Evolutionary conservation across 257 asterid species (phyloP).

Genomic region (Solanum medicagineum): DNA sequence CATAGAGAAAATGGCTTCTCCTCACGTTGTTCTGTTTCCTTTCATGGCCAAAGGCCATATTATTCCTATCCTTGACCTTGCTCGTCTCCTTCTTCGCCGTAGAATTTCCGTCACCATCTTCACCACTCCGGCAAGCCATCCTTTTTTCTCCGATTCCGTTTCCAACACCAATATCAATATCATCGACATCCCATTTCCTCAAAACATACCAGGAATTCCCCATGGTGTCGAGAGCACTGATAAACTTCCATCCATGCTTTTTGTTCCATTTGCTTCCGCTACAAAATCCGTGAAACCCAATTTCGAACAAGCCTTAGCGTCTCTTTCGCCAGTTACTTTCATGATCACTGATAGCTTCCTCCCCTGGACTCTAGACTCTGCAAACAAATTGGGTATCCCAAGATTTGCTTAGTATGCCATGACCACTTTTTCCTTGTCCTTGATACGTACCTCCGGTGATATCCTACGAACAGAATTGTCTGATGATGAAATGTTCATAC

Average conservation of each 20-base stretch:
- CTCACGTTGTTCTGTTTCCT: not conserved
- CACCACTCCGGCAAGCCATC: not conserved
- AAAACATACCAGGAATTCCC: not conserved
- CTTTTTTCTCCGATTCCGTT: not conserved
- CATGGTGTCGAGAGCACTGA: not conserved
- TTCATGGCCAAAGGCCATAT: not conserved
- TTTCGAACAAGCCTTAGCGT: not conserved
- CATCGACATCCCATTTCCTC: not conserved
- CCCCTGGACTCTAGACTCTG: not conserved
- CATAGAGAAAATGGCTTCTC: not conserved
- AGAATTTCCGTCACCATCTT: not conserved
- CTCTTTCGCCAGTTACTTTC: not conserved
- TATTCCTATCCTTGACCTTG: not conserved
- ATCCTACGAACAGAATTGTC: slow-evolving; percentile 13
- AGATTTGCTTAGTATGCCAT: slow-evolving; percentile 35
- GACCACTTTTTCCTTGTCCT: slow-evolving; percentile 18
- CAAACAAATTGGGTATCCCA: slow-evolving; percentile 23
- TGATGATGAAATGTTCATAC: slow-evolving; percentile 19
- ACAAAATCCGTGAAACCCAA: not conserved
- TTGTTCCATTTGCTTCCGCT: not conserved
- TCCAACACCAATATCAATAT: not conserved
- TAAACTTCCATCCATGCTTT: not conserved
- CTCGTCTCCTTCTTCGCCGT: not conserved
- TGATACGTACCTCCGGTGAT: not conserved
- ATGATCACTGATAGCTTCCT: not conserved